These are phyloP conservation scores for Colletotrichum caudatum DNA, from an alignment of 2,329 filamentous ascomycete genomes.

Conservation along the genomic window DNA sequence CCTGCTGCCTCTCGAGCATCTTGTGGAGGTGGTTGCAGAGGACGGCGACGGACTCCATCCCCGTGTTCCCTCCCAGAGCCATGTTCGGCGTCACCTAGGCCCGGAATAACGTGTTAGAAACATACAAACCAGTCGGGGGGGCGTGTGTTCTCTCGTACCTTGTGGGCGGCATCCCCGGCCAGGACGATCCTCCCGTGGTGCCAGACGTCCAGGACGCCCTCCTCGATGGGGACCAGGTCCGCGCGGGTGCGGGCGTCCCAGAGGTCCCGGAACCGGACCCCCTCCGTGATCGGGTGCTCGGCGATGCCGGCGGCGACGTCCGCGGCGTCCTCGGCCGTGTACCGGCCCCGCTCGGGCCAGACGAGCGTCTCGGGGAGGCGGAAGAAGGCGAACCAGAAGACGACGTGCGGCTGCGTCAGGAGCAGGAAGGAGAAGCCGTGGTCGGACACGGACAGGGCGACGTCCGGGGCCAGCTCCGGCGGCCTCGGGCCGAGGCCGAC, in stretches of 20 bases:
- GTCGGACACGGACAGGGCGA: slow-evolving; percentile 13
- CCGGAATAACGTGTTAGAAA: too few relatives aligned
- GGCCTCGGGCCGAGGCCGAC: slow-evolving; percentile 31
- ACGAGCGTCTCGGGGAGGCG: slow-evolving; percentile 41
- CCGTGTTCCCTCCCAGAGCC: background rate
- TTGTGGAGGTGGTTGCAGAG: background rate
- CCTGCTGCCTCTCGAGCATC: background rate
- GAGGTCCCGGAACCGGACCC: background rate
- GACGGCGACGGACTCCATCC: background rate
- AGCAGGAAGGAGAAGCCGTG: background rate
- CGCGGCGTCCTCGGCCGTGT: slow-evolving; percentile 46
- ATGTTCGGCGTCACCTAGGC: slow-evolving; percentile 4
- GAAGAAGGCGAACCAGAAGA: slow-evolving; percentile 46
- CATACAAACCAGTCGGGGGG: too few relatives aligned
- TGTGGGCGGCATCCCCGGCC: background rate
- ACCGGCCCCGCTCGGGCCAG: slow-evolving; percentile 46
- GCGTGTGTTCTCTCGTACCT: background rate
- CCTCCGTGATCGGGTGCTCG: background rate
- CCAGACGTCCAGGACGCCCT: background rate
- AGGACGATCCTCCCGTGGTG: background rate
- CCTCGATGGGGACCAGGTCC: background rate
- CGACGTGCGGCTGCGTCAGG: background rate
- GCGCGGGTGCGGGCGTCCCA: background rate
- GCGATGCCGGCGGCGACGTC: background rate
- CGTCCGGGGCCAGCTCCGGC: slow-evolving; percentile 33